Conservation (phyloP, 2,329 filamentous ascomycete genomes). For the Penicillium sp. region DNA sequence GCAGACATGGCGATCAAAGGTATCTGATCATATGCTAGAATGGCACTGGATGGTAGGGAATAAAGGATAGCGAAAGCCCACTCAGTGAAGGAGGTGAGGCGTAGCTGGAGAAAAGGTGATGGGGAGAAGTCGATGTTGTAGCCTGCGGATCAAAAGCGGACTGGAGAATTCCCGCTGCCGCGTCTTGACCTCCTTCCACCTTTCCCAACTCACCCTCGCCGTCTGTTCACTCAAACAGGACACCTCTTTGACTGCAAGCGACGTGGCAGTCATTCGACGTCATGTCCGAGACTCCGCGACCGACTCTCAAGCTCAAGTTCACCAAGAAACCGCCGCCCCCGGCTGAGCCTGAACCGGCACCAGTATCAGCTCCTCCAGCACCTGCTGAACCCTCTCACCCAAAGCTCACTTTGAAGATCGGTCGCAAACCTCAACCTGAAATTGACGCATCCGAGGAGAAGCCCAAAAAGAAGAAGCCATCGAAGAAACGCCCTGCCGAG, state of each 20-base stretch:
- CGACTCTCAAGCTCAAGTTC: conserved; percentile 41
- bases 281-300: conserved; percentile 36
- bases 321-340: conserved; percentile 35
- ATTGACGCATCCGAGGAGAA: conserved; percentile 13
- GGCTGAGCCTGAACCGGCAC: conserved; percentile 19
- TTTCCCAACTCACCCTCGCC: neutral
- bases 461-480: conserved; percentile 33
- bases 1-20: conserved; percentile 37
- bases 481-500: conserved; percentile 38
- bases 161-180: conserved; percentile 12
- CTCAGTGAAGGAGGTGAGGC: neutral
- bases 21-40: neutral
- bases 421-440: conserved; percentile 25
- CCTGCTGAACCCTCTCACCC: conserved; percentile 27
- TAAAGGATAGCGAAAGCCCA: neutral
- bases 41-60: neutral
- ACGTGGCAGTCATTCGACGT: conserved; percentile 1
- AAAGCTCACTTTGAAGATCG: conserved; percentile 42
- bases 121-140: neutral
- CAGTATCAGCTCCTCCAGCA: conserved; percentile 2
- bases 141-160: conserved; percentile 5
- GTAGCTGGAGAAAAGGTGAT: neutral
- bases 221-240: neutral
- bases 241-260: neutral
- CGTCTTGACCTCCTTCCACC: neutral